Base-by-base conservation (phyloP, 2,329 filamentous ascomycete genomes). In the Penicillium sp. region DNA sequence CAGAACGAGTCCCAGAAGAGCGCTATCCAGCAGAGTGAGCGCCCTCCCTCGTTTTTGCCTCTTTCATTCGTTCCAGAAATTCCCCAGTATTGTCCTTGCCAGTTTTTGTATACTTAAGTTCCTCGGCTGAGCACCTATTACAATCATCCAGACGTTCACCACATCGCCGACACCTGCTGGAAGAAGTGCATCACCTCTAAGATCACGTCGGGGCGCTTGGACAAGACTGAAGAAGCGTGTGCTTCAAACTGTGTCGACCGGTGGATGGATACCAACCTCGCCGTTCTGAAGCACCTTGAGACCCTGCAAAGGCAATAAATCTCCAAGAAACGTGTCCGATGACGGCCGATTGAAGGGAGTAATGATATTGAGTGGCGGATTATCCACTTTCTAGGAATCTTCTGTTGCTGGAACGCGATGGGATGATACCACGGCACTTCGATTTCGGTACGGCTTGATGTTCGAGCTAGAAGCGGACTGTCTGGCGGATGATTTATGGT, bases 211-310 rank as follows among this genome's bases (percentile, higher is more conserved):
- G 86, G 88, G 30, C 86, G 88, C 71, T 83, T 99, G 68, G 92
- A 96, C 69, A 86, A 85, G 72, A 82, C 79, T 64, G 95, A 99
- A 82, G 90, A 95, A 81, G 81, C 83, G 8, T 99, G 95, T 78
- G 86, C 97, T 76, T 84, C 89, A 76, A 97, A 97, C 83, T 99
- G 95, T 74, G 93, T 98, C 60, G 91, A 97, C 72, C 86, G 95
- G 60, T 98, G 96, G 80, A 85, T 98, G 81, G 95, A 99, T 78
- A 86, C 93, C 66, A 95, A 94, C 80, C 80, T 91, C 67, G 83
- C 92, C 57, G 91, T 96, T n/a, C 82, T 97, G 78, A 90, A 89
- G 83, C 91, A 97, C 76, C 81, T 98, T 72, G 89, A 95, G 76
- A 85, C 78, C 64, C 79, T 91, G 78, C 79, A 85, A 64, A 75